Conservation (phyloP, 805 yeast genomes). For the Starmera amethionina region DNA sequence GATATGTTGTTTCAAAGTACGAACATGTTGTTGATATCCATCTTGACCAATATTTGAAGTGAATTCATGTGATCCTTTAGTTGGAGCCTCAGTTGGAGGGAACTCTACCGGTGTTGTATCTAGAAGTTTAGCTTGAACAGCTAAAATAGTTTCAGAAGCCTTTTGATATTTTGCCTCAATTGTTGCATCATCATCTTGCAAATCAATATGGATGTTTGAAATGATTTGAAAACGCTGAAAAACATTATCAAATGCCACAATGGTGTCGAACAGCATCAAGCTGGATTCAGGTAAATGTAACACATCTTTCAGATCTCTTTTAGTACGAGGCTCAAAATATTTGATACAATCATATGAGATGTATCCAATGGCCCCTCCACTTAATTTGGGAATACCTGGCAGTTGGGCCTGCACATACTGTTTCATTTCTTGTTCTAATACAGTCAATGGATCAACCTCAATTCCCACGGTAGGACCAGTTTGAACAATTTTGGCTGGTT, state of each 20-base stretch:
- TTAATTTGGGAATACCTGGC: constrained; percentile 73
- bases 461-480: constrained; percentile 65
- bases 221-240: constrained; percentile 88
- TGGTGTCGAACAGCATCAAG: constrained; percentile 82
- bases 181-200: constrained; percentile 18
- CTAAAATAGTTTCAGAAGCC: constrained; percentile 51
- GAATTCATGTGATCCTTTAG: constrained; percentile 57
- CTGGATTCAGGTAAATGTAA: constrained; percentile 85
- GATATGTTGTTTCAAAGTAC: constrained; percentile 67
- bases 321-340: constrained; percentile 91
- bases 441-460: constrained; percentile 62
- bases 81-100: constrained; percentile 56
- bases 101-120: constrained; percentile 37
- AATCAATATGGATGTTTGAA: constrained; percentile 54
- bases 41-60: constrained; percentile 87
- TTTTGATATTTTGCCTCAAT: constrained; percentile 37
- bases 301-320: constrained; percentile 64
- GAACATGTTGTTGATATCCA: constrained; percentile 84
- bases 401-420: constrained; percentile 58
- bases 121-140: constrained; percentile 39
- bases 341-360: constrained; percentile 94
- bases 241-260: constrained; percentile 90
- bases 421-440: constrained; percentile 67
- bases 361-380: constrained; percentile 97
- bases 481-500: constrained; percentile 71